These are phyloP conservation scores for Polyplosphaeria fusca DNA, from an alignment of 495 filamentous ascomycete genomes.

Conservation along the genomic window DNA sequence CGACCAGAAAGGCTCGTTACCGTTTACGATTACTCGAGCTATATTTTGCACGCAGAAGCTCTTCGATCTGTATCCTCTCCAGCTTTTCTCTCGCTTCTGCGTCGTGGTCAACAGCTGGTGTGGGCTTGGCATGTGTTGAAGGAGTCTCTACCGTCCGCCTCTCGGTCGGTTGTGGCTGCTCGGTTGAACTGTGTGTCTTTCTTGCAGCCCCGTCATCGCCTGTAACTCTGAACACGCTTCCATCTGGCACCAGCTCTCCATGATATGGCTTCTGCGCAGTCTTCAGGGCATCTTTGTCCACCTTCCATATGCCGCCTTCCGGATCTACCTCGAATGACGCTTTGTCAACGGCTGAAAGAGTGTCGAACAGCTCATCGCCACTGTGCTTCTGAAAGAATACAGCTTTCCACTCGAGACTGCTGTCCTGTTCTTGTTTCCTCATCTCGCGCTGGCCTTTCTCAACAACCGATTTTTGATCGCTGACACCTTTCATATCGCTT, in stretches of 20 bases:
- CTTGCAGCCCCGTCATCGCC: not conserved
- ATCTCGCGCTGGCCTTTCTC: constrained; percentile 23
- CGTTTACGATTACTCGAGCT: constrained; percentile 6
- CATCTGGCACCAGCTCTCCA: constrained; percentile 7
- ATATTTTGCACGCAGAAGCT: constrained; percentile 14
- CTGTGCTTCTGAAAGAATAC: constrained; percentile 12
- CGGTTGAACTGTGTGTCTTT: no score
- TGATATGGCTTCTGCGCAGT: constrained; percentile 11
- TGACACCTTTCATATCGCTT: constrained; percentile 21
- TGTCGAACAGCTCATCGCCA: constrained; percentile 7
- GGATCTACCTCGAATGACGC: not conserved
- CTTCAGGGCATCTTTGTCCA: constrained; percentile 6
- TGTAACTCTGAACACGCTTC: not conserved
- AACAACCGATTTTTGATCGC: constrained; percentile 13
- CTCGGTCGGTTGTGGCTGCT: not conserved
- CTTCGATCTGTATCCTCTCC: constrained; percentile 13
- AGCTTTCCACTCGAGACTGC: constrained; percentile 7
- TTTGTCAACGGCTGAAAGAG: constrained; percentile 2
- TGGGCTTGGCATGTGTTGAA: not conserved
- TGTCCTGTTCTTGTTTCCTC: constrained; percentile 15
- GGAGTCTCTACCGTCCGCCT: not conserved
- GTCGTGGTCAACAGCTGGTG: not conserved
- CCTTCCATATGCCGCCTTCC: constrained; percentile 19
- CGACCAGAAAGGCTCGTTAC: no score
- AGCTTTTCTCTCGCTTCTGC: not conserved